Conservation (phyloP, 2,329 filamentous ascomycete genomes). For the Fusarium armeniacum region DNA sequence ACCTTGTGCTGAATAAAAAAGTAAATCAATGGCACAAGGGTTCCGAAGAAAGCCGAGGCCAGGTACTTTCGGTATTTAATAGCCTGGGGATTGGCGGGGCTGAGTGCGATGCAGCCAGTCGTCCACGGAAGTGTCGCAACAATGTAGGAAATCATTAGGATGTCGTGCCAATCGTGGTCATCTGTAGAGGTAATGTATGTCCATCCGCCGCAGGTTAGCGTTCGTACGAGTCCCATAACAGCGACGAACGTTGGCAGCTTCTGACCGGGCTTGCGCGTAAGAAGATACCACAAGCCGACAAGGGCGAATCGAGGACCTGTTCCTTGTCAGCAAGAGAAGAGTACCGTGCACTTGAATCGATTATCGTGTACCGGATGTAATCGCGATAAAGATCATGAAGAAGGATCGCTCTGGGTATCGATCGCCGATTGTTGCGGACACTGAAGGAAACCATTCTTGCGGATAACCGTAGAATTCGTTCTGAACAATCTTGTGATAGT, state of each 20-base stretch:
- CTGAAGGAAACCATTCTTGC: slow-evolving; percentile 95
- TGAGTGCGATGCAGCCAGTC: slow-evolving; percentile 87
- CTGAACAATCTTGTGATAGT: slow-evolving; percentile 97
- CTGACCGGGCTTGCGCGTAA: slow-evolving; percentile 82
- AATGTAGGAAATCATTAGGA: slow-evolving; percentile 99
- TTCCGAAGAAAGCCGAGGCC: slow-evolving; percentile 88
- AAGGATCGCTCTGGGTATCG: slow-evolving; percentile 96
- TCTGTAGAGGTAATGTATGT: slow-evolving; percentile 99
- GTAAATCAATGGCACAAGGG: slow-evolving; percentile 90
- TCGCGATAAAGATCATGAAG: slow-evolving; percentile 97
- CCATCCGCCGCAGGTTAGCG: slow-evolving; percentile 96
- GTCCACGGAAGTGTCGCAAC: slow-evolving; percentile 97
- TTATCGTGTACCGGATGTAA: slow-evolving; percentile 80
- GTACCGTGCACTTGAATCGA: background rate
- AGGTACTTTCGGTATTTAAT: slow-evolving; percentile 91
- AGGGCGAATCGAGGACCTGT: slow-evolving; percentile 90
- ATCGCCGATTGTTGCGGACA: slow-evolving; percentile 97
- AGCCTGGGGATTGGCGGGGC: slow-evolving; percentile 84
- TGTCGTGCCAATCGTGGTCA: slow-evolving; percentile 98
- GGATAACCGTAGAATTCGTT: slow-evolving; percentile 97
- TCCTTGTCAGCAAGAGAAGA: slow-evolving; percentile 33
- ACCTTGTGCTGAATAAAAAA: slow-evolving; percentile 99
- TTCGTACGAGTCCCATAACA: slow-evolving; percentile 85
- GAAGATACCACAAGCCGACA: slow-evolving; percentile 90
- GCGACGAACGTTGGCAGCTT: slow-evolving; percentile 86